These are phyloP conservation scores for Trypanosoma platydactyli DNA, from an alignment of 208 protist genomes.

Conservation along the genomic window DNA sequence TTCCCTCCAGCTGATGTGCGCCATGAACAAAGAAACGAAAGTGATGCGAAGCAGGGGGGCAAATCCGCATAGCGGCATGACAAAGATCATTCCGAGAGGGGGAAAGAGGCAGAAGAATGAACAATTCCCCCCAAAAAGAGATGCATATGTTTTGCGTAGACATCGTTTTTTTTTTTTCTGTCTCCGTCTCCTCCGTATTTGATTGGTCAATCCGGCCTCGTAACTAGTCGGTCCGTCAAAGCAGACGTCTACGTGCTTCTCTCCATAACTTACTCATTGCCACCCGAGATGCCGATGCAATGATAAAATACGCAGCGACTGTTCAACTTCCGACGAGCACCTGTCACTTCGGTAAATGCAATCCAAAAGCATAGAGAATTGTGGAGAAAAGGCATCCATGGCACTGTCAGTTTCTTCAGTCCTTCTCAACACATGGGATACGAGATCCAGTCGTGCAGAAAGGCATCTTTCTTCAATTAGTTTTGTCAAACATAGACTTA, in stretches of 20 bases:
- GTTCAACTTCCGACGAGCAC: constrained; percentile 20
- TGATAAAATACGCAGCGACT: constrained; percentile 30
- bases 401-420: not conserved
- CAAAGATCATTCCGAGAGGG: too few relatives aligned
- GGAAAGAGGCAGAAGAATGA: too few relatives aligned
- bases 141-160: too few relatives aligned
- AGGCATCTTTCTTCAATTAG: constrained; percentile 29
- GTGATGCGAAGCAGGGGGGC: not conserved
- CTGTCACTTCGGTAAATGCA: constrained; percentile 24
- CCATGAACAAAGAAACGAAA: not conserved
- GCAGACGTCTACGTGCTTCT: not conserved
- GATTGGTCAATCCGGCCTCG: too few relatives aligned
- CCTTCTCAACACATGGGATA: constrained; percentile 14
- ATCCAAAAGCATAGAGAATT: constrained; percentile 18
- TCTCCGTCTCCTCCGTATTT: not conserved
- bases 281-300: constrained; percentile 6
- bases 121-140: too few relatives aligned
- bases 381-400: not conserved
- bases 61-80: too few relatives aligned
- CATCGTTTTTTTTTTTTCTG: not conserved
- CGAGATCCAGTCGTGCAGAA: constrained; percentile 21
- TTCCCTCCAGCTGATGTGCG: not conserved
- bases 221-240: too few relatives aligned
- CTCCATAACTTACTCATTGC: not conserved
- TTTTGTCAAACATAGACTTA: constrained; percentile 24